Evolutionary conservation across 768 basidiomycete genomes (phyloP).

Genomic region (Phylloporus scabripes): DNA sequence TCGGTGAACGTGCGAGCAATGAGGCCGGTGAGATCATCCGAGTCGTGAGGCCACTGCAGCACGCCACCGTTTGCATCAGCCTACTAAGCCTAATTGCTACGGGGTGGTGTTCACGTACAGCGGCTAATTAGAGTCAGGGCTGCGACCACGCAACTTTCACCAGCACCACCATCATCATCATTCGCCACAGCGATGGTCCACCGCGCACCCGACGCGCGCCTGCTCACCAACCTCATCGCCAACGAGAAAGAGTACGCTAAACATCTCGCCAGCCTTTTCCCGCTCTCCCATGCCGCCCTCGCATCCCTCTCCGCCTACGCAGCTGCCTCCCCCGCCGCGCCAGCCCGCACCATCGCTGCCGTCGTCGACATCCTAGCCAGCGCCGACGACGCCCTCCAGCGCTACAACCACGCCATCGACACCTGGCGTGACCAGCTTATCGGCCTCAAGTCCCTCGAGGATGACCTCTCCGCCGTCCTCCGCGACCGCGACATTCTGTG

Average conservation of each 20-base stretch:
- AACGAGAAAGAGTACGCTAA: slow-evolving; percentile 71
- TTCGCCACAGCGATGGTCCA: slow-evolving; percentile 53
- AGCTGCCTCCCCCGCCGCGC: slow-evolving; percentile 46
- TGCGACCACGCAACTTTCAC: not conserved
- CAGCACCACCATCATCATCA: not conserved
- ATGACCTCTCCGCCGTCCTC: slow-evolving; percentile 63
- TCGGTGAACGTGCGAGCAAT: too few relatives aligned
- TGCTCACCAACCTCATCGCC: slow-evolving; percentile 60
- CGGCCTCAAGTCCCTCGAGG: slow-evolving; percentile 60
- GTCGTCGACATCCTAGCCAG: slow-evolving; percentile 55
- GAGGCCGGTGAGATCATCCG: too few relatives aligned
- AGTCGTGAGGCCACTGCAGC: too few relatives aligned
- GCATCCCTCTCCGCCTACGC: slow-evolving; percentile 71
- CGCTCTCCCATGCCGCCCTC: slow-evolving; percentile 53
- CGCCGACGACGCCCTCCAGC: slow-evolving; percentile 63
- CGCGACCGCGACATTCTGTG: slow-evolving; percentile 76
- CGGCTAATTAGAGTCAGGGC: not conserved
- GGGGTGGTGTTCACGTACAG: not conserved
- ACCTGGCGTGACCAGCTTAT: slow-evolving; percentile 59
- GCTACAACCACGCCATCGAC: slow-evolving; percentile 58
- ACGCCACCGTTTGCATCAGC: too few relatives aligned
- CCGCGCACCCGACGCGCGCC: slow-evolving; percentile 64
- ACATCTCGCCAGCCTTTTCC: slow-evolving; percentile 52
- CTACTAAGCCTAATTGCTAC: too few relatives aligned
- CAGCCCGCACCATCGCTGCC: slow-evolving; percentile 22